phyloP scores from a whole-genome alignment of 2,329 filamentous ascomycete genomes.

The Colletotrichum tanaceti region DNA sequence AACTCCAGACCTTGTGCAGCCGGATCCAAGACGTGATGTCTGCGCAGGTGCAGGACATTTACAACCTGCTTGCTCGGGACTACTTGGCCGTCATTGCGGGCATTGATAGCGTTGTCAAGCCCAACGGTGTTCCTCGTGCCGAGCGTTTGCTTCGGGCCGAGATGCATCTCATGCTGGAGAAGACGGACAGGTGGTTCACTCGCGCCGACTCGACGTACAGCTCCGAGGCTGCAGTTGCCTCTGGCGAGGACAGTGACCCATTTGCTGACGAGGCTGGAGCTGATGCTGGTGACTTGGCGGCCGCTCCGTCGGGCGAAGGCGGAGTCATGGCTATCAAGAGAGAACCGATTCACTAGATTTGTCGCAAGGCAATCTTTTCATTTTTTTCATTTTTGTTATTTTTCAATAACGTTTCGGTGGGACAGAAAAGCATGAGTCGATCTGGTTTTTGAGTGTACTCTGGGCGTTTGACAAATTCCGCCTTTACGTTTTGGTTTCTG shows the following conservation, averaged over 20 bases:
- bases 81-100: conserved; percentile 31
- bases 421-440: background rate
- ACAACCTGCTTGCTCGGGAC: conserved; percentile 31
- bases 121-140: conserved; percentile 6
- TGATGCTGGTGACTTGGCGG: background rate
- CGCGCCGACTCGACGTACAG: background rate
- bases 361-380: background rate
- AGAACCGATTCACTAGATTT: background rate
- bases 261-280: background rate
- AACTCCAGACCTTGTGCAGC: conserved; percentile 34
- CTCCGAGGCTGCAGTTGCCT: too few species aligned
- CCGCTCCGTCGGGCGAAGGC: background rate
- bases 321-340: background rate
- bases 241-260: background rate
- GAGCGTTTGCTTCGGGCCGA: conserved; percentile 16
- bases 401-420: too few species aligned
- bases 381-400: background rate
- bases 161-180: conserved; percentile 6
- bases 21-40: conserved; percentile 19
- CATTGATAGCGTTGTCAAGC: conserved; percentile 12
- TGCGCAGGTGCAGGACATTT: conserved; percentile 25
- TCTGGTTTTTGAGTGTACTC: background rate
- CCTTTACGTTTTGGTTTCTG: background rate
- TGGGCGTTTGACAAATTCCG: background rate
- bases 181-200: background rate